phyloP scores from a whole-genome alignment of 345 rosid species.

The Salix viminalis region DNA sequence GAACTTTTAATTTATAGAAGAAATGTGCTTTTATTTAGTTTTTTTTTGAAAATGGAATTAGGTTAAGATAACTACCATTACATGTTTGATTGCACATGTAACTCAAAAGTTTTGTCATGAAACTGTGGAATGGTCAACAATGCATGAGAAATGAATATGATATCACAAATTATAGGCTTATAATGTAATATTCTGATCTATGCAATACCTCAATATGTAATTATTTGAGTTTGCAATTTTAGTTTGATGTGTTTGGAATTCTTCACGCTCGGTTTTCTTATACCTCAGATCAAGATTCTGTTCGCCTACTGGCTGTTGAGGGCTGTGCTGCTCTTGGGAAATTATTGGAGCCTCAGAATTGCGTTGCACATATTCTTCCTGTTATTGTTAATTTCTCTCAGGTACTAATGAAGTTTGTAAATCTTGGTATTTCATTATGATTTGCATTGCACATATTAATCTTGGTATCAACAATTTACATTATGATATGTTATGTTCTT shows the following conservation, averaged over 20 bases:
- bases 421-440: no score
- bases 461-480: background rate
- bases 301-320: conserved; percentile 91
- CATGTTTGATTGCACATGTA: background rate
- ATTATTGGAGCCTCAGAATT: conserved; percentile 87
- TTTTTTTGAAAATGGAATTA: background rate
- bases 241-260: background rate
- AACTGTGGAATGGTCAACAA: background rate
- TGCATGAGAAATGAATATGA: background rate
- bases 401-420: conserved; percentile 34
- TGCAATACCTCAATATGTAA: background rate
- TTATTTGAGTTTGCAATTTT: background rate
- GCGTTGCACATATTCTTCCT: conserved; percentile 81
- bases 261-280: background rate
- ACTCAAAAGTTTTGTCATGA: background rate
- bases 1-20: background rate
- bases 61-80: background rate
- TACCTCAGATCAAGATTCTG: conserved; percentile 89
- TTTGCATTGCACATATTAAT: no score
- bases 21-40: background rate
- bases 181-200: background rate
- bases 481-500: background rate
- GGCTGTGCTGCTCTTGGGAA: conserved; percentile 97
- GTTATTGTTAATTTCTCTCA: conserved; percentile 92
- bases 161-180: background rate